Base-by-base conservation (phyloP, 139 green algal species). In the Picochlorum sp. region DNA sequence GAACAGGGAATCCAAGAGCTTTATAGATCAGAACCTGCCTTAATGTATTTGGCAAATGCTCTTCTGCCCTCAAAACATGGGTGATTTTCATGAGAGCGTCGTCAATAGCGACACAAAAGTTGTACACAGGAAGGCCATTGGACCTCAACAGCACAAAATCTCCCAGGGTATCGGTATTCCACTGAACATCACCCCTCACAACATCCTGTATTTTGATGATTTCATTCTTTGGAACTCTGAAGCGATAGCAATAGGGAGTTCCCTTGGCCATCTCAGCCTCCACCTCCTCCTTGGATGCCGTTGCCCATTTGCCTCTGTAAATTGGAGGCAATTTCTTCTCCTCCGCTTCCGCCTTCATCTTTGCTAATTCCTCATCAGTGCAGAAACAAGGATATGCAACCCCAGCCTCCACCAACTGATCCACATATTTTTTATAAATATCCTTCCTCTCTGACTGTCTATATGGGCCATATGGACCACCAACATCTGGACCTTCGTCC, bases 41-140 rank as follows among this genome's bases (percentile, higher is more conserved):
- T 66, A 98, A 77, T 18, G 94, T 99, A 85, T 99, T 99, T 63
- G 94, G 90, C 66, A 99, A 81, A 77, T 99, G 94, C 88, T 99
- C 94, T 82, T 99, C 94, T 2, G 94, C 94, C 2, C 90, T 76
- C 60, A 99, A 80, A 57, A 99, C 94, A 75, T 99, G 90, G 3
- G 83, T 94, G 75, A 99, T 96, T 44, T 78, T 71, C 94, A 99
- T 99, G 11, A 90, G 77, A 9, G 88, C 90, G 68, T 99, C 94
- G 69, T 99, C 94, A 11, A 98, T 79, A 11, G 94, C 91, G 11
- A 98, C 94, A 64, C 92, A 98, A 69, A 99, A 99, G 83, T 99
- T 99, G 84, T 99, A 99, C 15, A 99, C 94, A 6, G 94, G 94
- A 63, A 96, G 79, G 31, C 94, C 94, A 75, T 96, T 97, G 70